phyloP scores from a whole-genome alignment of 2,329 filamentous ascomycete species.

The Fusarium hostae region DNA sequence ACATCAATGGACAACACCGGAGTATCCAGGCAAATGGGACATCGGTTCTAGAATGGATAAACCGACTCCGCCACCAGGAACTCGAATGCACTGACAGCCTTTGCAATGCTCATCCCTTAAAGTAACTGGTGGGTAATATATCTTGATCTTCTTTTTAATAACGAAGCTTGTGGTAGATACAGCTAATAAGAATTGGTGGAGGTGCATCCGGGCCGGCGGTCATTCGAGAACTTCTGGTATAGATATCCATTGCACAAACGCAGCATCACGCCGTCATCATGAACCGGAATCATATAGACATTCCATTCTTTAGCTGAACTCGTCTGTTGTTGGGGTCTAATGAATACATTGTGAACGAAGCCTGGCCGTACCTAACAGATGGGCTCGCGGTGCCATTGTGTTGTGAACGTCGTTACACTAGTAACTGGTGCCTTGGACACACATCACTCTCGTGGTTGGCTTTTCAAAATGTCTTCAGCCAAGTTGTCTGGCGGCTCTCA shows the following conservation, averaged over 20 bases:
- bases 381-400: conserved; percentile 1
- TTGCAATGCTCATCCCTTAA: conserved; percentile 8
- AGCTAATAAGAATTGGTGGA: conserved; percentile 2
- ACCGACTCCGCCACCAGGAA: conserved; percentile 3
- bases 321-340: background rate
- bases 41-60: conserved; percentile 1
- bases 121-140: conserved; percentile 28
- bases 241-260: background rate
- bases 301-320: background rate
- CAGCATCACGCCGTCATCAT: background rate
- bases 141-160: background rate
- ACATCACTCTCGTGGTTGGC: background rate
- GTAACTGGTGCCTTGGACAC: background rate
- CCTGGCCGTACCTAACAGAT: background rate
- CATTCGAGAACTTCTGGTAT: background rate
- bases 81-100: conserved; percentile 7
- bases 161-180: conserved; percentile 1
- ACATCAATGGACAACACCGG: conserved; percentile 27
- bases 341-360: background rate
- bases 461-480: background rate
- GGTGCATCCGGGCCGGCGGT: conserved; percentile 15
- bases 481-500: background rate
- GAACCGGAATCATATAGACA: background rate
- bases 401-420: conserved; percentile 19
- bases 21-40: conserved; percentile 18